These are phyloP conservation scores for Diplodia sapinea DNA, from an alignment of 2,329 filamentous ascomycete species.

Conservation along the genomic window DNA sequence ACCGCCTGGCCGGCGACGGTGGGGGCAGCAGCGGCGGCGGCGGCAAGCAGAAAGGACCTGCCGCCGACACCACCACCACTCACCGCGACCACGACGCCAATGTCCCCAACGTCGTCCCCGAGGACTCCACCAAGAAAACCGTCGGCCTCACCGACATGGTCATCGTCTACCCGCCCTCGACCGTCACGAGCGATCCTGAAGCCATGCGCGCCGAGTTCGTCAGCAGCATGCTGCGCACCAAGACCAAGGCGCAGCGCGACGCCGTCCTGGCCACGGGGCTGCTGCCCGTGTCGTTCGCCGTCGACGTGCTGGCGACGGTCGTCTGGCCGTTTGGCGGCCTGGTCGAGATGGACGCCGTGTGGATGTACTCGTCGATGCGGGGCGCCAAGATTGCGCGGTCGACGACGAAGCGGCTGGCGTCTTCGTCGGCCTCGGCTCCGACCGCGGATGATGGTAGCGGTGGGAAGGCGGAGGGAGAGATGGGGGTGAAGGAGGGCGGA, in stretches of 20 bases:
- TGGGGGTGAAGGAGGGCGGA: constrained; percentile 12
- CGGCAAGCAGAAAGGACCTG: neutral
- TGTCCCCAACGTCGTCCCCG: neutral
- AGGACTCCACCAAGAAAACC: constrained; percentile 39
- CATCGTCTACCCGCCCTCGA: constrained; percentile 47
- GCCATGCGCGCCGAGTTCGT: constrained; percentile 51
- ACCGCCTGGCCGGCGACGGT: constrained; percentile 44
- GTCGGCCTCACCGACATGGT: constrained; percentile 50
- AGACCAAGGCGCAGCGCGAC: constrained; percentile 51
- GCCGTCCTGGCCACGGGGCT: constrained; percentile 52
- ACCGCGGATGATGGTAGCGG: neutral
- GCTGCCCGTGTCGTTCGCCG: constrained; percentile 43
- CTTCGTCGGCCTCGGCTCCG: neutral
- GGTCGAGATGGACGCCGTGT: constrained; percentile 45
- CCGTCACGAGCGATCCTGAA: constrained; percentile 37
- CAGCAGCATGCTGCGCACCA: constrained; percentile 50
- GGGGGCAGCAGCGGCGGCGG: neutral
- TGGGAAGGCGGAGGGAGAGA: constrained; percentile 4
- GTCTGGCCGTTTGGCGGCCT: constrained; percentile 49
- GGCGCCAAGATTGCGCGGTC: constrained; percentile 49
- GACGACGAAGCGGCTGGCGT: constrained; percentile 47
- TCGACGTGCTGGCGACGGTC: constrained; percentile 44
- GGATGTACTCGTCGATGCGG: constrained; percentile 53
- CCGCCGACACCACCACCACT: too few species aligned
- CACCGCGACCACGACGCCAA: constrained; percentile 8